Base-by-base conservation (phyloP, 805 yeast species). In the Lipomyces anomalus region DNA sequence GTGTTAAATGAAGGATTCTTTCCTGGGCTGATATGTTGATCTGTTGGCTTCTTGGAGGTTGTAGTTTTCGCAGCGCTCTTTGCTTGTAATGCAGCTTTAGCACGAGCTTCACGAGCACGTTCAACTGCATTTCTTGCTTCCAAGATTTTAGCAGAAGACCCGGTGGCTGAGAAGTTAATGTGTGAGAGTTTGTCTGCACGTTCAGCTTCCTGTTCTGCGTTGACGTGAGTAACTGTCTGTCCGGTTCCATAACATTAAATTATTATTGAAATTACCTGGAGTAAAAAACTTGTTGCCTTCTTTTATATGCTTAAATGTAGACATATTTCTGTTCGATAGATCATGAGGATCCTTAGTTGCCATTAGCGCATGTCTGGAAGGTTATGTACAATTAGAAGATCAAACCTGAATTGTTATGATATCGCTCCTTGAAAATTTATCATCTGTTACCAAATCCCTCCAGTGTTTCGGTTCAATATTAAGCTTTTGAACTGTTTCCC, bases 391-490 rank as follows among this genome's bases (percentile, higher is more conserved):
- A 13, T 9, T 38, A 1, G 7, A 22, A 9, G 9, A 32, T 21
- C 47, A 4, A 20, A 40, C 51, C 46, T 52, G 56, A 16, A 55
- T 38, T 1, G 54, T 44, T 9, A 64, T 42, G 4, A 65, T 51
- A 33, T 64, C 68, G 9, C 36, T 35, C 34, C 50, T 47, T 4
- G 52, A 49, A 44, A 64, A 65, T 26, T 44, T 47, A 40, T 61
- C 60, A 28, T 61, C 65, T 24, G 57, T 52, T 6, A 64, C 59
- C 24, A 64, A 53, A 46, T 64, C 68, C 17, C 43, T 44, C 66
- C 59, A 52, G 42, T 52, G 46, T 47, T 53, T 55, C 11, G 61
- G 48, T 47, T 60, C 61, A 23, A 57, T 37, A 42, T 61, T 61
- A 33, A 60, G 45, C 37, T 57, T 58, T 24, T 52, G 50, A 6